A percentile compares a stretch with the other conserved stretches of the same genome.
These are phyloP conservation scores for Crepidotus variabilis DNA, from an alignment of 768 basidiomycete species.

Conservation along the genomic window DNA sequence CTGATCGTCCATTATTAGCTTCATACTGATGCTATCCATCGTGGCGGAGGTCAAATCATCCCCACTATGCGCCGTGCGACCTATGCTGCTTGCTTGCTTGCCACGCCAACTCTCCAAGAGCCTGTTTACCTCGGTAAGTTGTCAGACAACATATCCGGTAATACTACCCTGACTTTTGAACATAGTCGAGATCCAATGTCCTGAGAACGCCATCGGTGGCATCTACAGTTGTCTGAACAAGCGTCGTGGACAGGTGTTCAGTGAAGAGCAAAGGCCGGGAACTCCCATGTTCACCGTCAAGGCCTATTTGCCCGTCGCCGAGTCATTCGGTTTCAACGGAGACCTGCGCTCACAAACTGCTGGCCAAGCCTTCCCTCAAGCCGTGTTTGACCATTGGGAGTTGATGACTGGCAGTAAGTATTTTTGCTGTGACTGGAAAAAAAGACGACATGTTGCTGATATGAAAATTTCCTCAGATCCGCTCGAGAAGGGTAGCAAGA, in stretches of 20 bases:
- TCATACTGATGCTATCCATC: constrained; percentile 98
- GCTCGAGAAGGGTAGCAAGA: constrained; percentile 88
- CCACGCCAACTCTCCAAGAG: constrained; percentile 89
- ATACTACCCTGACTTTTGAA: background rate
- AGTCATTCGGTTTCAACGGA: constrained; percentile 97
- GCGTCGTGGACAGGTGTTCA: constrained; percentile 98
- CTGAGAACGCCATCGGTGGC: constrained; percentile 95
- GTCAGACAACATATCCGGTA: background rate
- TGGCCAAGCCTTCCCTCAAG: constrained; percentile 98
- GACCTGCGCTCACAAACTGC: constrained; percentile 88
- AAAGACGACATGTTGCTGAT: background rate
- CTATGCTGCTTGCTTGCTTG: constrained; percentile 94
- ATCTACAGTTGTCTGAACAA: constrained; percentile 94
- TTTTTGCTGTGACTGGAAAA: background rate
- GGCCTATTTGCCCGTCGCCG: constrained; percentile 88
- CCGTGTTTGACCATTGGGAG: constrained; percentile 93
- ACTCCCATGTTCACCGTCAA: constrained; percentile 99
- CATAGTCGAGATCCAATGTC: constrained; percentile 95
- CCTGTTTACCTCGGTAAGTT: constrained; percentile 86
- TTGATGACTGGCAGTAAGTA: constrained; percentile 76
- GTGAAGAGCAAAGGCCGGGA: constrained; percentile 93
- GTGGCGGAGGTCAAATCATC: constrained; percentile 98
- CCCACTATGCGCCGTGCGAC: constrained; percentile 94
- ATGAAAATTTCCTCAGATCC: constrained; percentile 42
- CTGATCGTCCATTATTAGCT: constrained; percentile 45